Base-by-base conservation (phyloP, 2,329 filamentous ascomycete genomes). In the Colletotrichum sp. region DNA sequence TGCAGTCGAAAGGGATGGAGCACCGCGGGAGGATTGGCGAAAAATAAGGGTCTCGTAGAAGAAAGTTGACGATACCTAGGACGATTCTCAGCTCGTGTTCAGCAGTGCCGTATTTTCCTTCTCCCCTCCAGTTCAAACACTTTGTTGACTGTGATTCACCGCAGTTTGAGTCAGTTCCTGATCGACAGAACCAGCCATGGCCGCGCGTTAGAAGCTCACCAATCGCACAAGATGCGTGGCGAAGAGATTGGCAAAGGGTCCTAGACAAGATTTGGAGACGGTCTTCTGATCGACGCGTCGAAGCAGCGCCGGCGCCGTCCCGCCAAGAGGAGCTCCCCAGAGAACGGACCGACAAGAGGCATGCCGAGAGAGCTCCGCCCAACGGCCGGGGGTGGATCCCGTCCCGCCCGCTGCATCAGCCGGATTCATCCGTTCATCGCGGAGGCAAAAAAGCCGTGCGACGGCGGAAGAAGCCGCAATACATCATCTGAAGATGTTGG, bases 1-100 rank as follows among this genome's bases (percentile, higher is more conserved):
- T 76, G 70, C 73, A 73, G 16, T 12, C 26, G 44, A 36, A 73
- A 69, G 73, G 69, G 64, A 73, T 76, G 70, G 26, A 52, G 18
- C 44, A 68, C 18, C 21, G 63, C 69, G 62, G 55, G 24, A 72
- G 60, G 49, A 63, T 68, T 26, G 28, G 18, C 12, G 30, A 15
- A 9, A 34, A 18, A 13, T 52, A 28, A 62, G 60, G 60, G 18
- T 28, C 49, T 36, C 26, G 30, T 15, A 15, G 32, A n/a, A 39
- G 52, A 66, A 16, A 26, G 34, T 8, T 52, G 44, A 13, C 36
- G 30, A 62, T 52, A 26, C 49, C 32, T 30, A 60, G 55, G 55
- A 36, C 13, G 36, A 9, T 3, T 32, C 59, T 36, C 30, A 16
- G 55, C 28, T 28, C 49, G n/a, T 30, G 18, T 32, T 57, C 2